These are phyloP conservation scores for Porodaedalea pini DNA, from an alignment of 1,284 basidiomycete genomes.

Conservation along the genomic window DNA sequence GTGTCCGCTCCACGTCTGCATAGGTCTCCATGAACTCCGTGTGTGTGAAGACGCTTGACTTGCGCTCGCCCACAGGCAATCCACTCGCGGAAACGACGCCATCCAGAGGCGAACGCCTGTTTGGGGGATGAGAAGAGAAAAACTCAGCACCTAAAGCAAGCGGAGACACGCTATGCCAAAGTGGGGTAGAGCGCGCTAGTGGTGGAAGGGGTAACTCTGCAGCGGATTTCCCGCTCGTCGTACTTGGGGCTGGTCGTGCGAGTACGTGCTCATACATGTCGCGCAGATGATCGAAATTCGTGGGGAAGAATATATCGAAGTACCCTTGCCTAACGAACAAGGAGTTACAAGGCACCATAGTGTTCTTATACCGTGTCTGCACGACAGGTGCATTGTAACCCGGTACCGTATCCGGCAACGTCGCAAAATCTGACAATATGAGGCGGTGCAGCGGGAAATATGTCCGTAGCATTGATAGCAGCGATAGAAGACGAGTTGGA, in stretches of 20 bases:
- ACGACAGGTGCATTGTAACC: slow-evolving; percentile 93
- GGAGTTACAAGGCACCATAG: slow-evolving; percentile 86
- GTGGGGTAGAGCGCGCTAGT: slow-evolving; percentile 44
- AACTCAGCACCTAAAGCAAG: slow-evolving; percentile 56
- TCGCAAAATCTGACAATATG: slow-evolving; percentile 89
- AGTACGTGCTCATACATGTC: slow-evolving; percentile 88
- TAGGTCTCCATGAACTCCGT: slow-evolving; percentile 82
- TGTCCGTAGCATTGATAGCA: slow-evolving; percentile 79
- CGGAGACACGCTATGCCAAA: slow-evolving; percentile 47
- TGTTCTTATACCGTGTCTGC: slow-evolving; percentile 84
- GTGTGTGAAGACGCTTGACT: slow-evolving; percentile 80
- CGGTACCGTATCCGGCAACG: slow-evolving; percentile 81
- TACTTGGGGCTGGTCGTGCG: slow-evolving; percentile 44
- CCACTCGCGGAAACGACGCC: slow-evolving; percentile 71
- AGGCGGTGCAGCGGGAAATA: slow-evolving; percentile 91
- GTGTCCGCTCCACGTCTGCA: slow-evolving; percentile 66
- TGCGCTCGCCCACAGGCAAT: slow-evolving; percentile 74
- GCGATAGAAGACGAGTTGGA: slow-evolving; percentile 86
- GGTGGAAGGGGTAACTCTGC: slow-evolving; percentile 36
- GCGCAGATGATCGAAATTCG: slow-evolving; percentile 80
- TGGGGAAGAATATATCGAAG: slow-evolving; percentile 99
- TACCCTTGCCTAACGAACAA: slow-evolving; percentile 92
- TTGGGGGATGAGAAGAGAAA: slow-evolving; percentile 63
- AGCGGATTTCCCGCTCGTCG: slow-evolving; percentile 39
- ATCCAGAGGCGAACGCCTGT: slow-evolving; percentile 58